These are phyloP conservation scores for Bruguiera hainesii DNA, from an alignment of 441 rosid species.

Conservation along the genomic window DNA sequence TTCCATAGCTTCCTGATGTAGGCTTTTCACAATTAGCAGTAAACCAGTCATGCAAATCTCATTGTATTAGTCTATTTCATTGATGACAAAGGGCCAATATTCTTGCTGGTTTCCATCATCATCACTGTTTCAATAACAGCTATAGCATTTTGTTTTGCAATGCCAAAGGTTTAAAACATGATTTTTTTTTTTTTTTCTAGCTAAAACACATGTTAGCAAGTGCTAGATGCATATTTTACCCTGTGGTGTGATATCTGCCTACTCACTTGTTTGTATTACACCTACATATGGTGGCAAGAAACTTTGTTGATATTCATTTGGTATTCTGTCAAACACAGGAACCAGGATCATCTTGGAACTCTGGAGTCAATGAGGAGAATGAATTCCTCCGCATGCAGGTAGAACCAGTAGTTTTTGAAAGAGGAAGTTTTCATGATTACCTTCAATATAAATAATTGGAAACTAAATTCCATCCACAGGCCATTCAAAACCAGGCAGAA, in stretches of 20 bases:
- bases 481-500: conserved; percentile 78
- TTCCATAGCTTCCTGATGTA: no score
- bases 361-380: conserved; percentile 67
- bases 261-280: not conserved
- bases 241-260: not conserved
- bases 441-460: conserved; percentile 1
- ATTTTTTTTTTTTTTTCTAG: no score
- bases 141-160: no score
- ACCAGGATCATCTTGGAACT: conserved; percentile 44
- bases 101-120: no score
- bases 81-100: no score
- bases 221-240: not conserved
- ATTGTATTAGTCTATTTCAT: no score
- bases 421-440: not conserved
- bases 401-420: not conserved
- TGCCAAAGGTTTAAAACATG: no score
- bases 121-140: no score
- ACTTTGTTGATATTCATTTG: not conserved
- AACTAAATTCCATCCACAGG: conserved; percentile 31
- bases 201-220: no score
- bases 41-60: no score
- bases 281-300: not conserved
- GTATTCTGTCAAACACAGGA: conserved; percentile 33
- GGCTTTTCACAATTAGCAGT: no score
- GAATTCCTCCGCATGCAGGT: conserved; percentile 94